phyloP scores from a whole-genome alignment of 805 yeast genomes.

The Kazachstania bromeliacearum region DNA sequence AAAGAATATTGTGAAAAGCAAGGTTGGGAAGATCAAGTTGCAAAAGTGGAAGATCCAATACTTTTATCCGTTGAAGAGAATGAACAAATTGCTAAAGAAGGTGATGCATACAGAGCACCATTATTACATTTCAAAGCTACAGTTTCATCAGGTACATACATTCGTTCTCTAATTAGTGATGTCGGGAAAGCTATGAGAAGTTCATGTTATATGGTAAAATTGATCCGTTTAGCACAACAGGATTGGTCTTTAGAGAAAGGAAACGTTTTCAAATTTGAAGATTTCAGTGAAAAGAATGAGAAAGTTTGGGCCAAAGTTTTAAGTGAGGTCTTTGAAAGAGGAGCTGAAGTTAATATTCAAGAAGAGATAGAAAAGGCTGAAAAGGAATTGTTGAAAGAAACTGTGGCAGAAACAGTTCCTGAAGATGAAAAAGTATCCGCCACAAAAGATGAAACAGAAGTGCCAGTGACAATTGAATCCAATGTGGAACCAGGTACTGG shows the following conservation, averaged over 20 bases:
- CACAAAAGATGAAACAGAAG: background rate
- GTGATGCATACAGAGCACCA: slow-evolving; percentile 47
- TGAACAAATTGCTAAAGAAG: slow-evolving; percentile 20
- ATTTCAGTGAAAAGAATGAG: slow-evolving; percentile 53
- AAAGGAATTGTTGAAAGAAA: slow-evolving; percentile 9
- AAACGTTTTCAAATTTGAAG: slow-evolving; percentile 55
- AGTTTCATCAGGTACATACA: slow-evolving; percentile 93
- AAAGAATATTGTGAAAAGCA: slow-evolving; percentile 42
- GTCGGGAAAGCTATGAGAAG: slow-evolving; percentile 73
- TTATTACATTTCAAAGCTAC: slow-evolving; percentile 61
- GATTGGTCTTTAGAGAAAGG: slow-evolving; percentile 71
- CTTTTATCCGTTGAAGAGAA: slow-evolving; percentile 31
- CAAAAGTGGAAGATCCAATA: slow-evolving; percentile 32
- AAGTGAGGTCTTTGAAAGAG: slow-evolving; percentile 41
- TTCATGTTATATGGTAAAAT: slow-evolving; percentile 79
- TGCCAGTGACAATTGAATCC: background rate
- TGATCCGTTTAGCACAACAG: slow-evolving; percentile 66
- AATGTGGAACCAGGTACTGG: background rate
- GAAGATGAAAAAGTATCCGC: background rate
- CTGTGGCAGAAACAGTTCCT: slow-evolving; percentile 5
- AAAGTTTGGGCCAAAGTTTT: slow-evolving; percentile 64
- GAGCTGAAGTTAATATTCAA: slow-evolving; percentile 34
- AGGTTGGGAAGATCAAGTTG: slow-evolving; percentile 33
- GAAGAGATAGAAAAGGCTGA: slow-evolving; percentile 32
- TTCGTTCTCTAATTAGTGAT: slow-evolving; percentile 83